phyloP scores from a whole-genome alignment of 257 asterid genomes.

The Prunella vulgaris region DNA sequence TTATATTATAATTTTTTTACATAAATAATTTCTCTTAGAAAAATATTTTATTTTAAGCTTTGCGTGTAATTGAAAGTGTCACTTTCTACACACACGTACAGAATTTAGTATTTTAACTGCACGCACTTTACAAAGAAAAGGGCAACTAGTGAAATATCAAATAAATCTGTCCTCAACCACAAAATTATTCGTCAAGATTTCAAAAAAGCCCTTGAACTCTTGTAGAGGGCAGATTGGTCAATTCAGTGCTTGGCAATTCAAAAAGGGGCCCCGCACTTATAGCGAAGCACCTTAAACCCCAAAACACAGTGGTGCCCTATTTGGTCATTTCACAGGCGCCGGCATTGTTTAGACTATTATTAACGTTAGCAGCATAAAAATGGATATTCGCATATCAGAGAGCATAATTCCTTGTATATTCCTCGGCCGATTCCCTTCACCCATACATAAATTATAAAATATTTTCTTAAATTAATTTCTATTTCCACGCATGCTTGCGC shows the following conservation, averaged over 20 bases:
- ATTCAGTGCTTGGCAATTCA: background rate
- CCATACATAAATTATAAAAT: no score
- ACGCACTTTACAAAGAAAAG: background rate
- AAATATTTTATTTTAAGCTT: no score
- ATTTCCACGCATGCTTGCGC: no score
- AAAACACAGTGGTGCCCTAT: background rate
- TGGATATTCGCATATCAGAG: slow-evolving; percentile 26
- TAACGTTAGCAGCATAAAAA: background rate
- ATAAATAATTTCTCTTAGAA: no score
- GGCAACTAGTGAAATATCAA: background rate
- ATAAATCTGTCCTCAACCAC: background rate
- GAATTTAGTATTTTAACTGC: no score
- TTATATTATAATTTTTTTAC: no score
- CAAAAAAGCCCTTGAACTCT: background rate
- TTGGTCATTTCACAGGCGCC: background rate
- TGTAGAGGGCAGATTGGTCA: slow-evolving; percentile 8
- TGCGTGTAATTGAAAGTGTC: background rate
- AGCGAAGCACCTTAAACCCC: background rate
- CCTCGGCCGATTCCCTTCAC: slow-evolving; percentile 12
- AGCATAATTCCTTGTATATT: slow-evolving; percentile 42
- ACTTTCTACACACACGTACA: background rate
- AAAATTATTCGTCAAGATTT: background rate
- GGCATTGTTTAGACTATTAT: background rate
- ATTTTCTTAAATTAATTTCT: no score
- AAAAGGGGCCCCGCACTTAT: background rate